Percentiles rank a stretch among this genome's conserved stretches.
These are phyloP conservation scores for Lactarius akahatsu DNA, from an alignment of 768 basidiomycete species.

Conservation along the genomic window DNA sequence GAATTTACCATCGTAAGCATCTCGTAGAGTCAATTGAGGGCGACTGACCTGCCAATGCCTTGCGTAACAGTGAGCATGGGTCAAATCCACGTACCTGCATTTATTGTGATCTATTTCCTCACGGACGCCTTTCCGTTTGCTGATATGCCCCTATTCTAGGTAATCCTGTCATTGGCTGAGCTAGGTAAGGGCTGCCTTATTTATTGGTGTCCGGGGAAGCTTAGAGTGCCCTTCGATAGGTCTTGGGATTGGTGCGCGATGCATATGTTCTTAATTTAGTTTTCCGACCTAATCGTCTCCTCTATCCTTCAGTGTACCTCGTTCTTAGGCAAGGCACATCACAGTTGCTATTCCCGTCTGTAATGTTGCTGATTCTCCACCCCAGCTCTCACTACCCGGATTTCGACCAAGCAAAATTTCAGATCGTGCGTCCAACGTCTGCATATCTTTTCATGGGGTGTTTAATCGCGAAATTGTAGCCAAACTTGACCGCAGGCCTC, in stretches of 20 bases:
- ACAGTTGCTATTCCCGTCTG: background rate
- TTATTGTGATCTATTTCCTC: constrained; percentile 3
- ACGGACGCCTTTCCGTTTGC: too few species aligned
- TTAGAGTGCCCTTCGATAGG: background rate
- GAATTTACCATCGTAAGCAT: constrained; percentile 7
- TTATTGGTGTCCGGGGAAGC: background rate
- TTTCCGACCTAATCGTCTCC: background rate
- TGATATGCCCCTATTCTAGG: background rate
- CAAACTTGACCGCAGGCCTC: background rate
- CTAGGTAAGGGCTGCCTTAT: background rate
- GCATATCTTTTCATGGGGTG: background rate
- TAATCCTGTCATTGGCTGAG: background rate
- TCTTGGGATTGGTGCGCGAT: constrained; percentile 5
- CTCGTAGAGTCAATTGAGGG: background rate
- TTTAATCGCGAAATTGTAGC: background rate
- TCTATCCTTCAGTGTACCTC: background rate
- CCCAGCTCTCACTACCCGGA: background rate
- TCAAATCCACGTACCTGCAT: background rate
- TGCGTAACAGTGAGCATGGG: constrained; percentile 8
- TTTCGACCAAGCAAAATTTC: background rate
- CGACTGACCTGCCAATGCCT: background rate
- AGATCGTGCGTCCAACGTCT: background rate
- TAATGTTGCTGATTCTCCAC: background rate
- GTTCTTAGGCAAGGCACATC: background rate
- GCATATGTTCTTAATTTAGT: too few species aligned